A percentile compares a stretch with the other conserved stretches of the same genome.
Conservation (phyloP, 2,329 filamentous ascomycete species). For the Aureobasidium sp. region DNA sequence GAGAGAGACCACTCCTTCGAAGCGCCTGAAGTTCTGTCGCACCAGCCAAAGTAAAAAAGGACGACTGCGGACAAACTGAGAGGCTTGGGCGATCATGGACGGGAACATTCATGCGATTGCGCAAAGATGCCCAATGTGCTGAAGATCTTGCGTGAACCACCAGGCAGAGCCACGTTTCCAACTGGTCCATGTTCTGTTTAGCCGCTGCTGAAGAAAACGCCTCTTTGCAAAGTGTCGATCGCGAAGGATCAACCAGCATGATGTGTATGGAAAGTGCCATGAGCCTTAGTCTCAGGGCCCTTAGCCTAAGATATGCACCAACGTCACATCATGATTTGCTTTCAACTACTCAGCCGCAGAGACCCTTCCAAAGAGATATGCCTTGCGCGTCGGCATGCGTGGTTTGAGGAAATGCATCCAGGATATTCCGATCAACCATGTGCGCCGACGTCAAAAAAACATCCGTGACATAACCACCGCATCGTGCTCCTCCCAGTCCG, state of each 20-base stretch:
- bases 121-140: conserved; percentile 5
- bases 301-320: background rate
- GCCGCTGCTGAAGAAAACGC: conserved; percentile 2
- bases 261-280: conserved; percentile 2
- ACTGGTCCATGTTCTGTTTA: conserved; percentile 9
- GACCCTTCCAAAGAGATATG: background rate
- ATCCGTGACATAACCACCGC: background rate
- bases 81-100: conserved; percentile 5
- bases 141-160: conserved; percentile 7
- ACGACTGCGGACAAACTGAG: background rate
- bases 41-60: background rate
- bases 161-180: conserved; percentile 9
- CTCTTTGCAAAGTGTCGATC: conserved; percentile 4
- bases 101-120: background rate
- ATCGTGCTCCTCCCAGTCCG: background rate
- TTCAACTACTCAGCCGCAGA: background rate
- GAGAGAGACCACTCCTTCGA: background rate
- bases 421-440: background rate
- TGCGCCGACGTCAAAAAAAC: background rate
- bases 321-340: conserved; percentile 1
- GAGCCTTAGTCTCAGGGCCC: background rate
- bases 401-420: conserved; percentile 2
- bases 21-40: background rate
- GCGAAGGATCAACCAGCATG: background rate
- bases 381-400: conserved; percentile 4